Base-by-base conservation (phyloP, 306 rosid species). In the cucumber (Cucumis sativus) region DNA sequence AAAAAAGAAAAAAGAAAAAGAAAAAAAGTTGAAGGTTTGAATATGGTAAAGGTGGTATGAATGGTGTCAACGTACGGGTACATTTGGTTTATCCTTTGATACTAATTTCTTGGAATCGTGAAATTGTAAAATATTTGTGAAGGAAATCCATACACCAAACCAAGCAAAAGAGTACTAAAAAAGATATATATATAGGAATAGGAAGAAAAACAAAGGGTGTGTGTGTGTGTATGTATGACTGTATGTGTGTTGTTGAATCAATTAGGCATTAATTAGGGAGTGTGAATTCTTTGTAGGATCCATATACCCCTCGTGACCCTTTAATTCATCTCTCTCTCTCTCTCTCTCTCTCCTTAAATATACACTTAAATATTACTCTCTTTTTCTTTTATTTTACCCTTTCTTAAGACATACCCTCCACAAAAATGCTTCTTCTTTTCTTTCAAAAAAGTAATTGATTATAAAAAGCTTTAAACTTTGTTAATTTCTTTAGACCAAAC, bases 231-330 rank as follows among this genome's bases (percentile, higher is more conserved):
- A 4, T 45, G 51, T 0, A 4, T 10, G 51, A 10, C 4, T 11
- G 51, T 45, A 4, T 45, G 18, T 51, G 56, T 51, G n/a, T 52
- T 52, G 79, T 59, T 63, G 8, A 17, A 40, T 60, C 57, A 18
- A 35, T 75, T 40, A 76, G 65, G 65, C 65, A 61, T 62, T 62
- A 62, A 62, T 43, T 76, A 10, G 11, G 20, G 69, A 37, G 15
- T 35, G 79, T 41, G 41, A 76, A 23, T 59, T 76, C 77, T 39
- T 74, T 11, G 78, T 74, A 52, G 78, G 54, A 28, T 40, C 55
- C 69, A 58, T 59, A 37, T 59, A 58, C 67, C 75, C 57, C 79
- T 59, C 79, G 79, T 76, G 79, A 76, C 21, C 68, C 70, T n/a
- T 52, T 17, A 74, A 51, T 23, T 35, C 41, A 7, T 75, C 68